Base-by-base conservation (phyloP, 1,284 basidiomycete species). In the Cryptococcus sp. region DNA sequence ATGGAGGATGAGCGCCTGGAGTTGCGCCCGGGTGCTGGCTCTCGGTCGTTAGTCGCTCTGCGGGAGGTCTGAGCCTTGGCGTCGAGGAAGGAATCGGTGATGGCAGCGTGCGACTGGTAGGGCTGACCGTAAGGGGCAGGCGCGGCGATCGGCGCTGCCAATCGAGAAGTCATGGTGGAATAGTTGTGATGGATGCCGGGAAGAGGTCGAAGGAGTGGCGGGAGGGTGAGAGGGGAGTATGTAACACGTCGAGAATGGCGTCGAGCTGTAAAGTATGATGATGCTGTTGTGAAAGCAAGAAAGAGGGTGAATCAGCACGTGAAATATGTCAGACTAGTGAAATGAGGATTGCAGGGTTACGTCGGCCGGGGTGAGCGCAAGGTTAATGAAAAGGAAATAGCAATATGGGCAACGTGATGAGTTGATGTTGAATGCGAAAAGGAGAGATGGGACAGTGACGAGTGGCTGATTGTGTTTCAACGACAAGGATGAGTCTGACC, bases 51-150 rank as follows among this genome's bases (percentile, higher is more conserved):
- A 37, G 43, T 44, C 17, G 45, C 46, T 22, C 55, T 38, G 8
- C 59, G 46, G 5, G 59, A 49, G 10, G 46, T 45, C 39, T 58
- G 59, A 6, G 59, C 59, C 51, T 57, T 57, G 3, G 51, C 48
- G 20, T 58, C 50, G 23, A 58, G n/a, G 25, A 57, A 58, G 10
- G 34, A 40, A 46, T 61, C 56, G 25, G 52, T 25, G 13, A 57
- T 26, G 5, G 44, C 40, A 39, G 29, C 10, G 50, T 29, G 26
- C 23, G 46, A 10, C 5, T 7, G 8, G 8, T 34, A 8, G 15
- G 41, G 41, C 41, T 44, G 41, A 44, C 8, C 15, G n/a, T 44
- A 44, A 8, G 41, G 52, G 43, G 39, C 15, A 29, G 43, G 25
- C 13, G 38, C 39, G 22, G 50, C 20, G 34, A 46, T 22, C 26